These are phyloP conservation scores for Spergularia azorica DNA, from an alignment of 179 eudicot genomes.

Conservation along the genomic window DNA sequence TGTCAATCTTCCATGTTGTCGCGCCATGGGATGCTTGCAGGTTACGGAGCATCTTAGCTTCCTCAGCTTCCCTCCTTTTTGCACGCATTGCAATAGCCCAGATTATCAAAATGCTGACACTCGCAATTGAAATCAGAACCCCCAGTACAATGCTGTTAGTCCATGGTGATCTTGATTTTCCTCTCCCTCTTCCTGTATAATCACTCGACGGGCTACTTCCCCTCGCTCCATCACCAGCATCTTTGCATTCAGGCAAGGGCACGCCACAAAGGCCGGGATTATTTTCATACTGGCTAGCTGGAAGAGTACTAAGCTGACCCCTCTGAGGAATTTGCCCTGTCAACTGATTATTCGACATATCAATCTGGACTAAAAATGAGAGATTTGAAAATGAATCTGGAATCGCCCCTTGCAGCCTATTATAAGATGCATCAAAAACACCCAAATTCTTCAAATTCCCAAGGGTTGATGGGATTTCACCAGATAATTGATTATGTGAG, in stretches of 20 bases:
- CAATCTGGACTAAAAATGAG: constrained; percentile 92
- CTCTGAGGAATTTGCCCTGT: constrained; percentile 84
- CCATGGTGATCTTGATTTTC: constrained; percentile 50
- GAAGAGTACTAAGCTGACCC: constrained; percentile 95
- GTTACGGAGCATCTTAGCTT: constrained; percentile 69
- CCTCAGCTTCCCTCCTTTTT: constrained; percentile 62
- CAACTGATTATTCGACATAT: constrained; percentile 80
- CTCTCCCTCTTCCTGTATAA: constrained; percentile 19
- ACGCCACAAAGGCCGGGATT: constrained; percentile 95
- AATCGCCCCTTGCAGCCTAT: constrained; percentile 80
- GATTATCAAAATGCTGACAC: constrained; percentile 57
- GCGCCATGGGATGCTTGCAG: constrained; percentile 73
- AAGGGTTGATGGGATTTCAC: constrained; percentile 78
- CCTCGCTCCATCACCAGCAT: neutral
- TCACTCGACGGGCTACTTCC: constrained; percentile 31
- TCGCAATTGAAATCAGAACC: constrained; percentile 68
- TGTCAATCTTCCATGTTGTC: constrained; percentile 94
- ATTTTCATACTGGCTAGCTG: constrained; percentile 85
- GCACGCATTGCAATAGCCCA: constrained; percentile 80
- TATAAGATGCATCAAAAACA: constrained; percentile 90
- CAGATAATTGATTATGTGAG: constrained; percentile 81
- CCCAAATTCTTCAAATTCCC: constrained; percentile 90
- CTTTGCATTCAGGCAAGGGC: constrained; percentile 70
- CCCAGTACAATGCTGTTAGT: constrained; percentile 72
- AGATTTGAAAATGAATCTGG: constrained; percentile 90